Base-by-base conservation (phyloP, 2,329 filamentous ascomycete genomes). In the Anthostomella pinea region DNA sequence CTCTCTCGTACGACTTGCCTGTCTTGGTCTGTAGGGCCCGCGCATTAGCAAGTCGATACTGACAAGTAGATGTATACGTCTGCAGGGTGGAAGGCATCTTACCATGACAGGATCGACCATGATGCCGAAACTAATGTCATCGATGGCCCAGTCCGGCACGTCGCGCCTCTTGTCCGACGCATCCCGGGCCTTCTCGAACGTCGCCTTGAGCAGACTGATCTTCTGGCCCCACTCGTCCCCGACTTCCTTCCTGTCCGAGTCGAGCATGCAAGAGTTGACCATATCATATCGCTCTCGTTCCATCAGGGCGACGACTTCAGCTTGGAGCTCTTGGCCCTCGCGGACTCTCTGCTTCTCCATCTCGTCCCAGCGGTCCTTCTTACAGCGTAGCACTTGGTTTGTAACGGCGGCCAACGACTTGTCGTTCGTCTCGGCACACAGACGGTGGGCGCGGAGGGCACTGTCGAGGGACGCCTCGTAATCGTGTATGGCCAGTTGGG, bases 1-100 rank as follows among this genome's bases (percentile, higher is more conserved):
- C 75, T 26, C 91, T 78, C 60, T 97, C 93, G 59, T 95, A 98
- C 2, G 85, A 93, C 47, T 90, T 86, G 9, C 93, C 93, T 1
- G 85, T 90, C 54, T 85, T 89, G 1, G 87, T 91, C 82, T 70
- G 62, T 51, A 42, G 27, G n/a, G n/a, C n/a, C n/a, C n/a, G n/a
- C n/a, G n/a, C n/a, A 5, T 23, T 9, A 11, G 31, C 5, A 20
- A 3, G 13, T 41, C 19, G 44, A 34, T 11, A 13, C 10, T 18
- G 4, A 21, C 24, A 9, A 23, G 4, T 17, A 20, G 16, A 13
- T 22, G 8, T 29, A 20, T 28, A 24, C 20, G 11, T 16, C 4
- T 3, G 13, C 15, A 31, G 2, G 6, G 2, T 21, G 17, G 20
- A 14, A 29, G 5, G 10, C 22, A 17, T 5, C 30, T 6, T 54